Evolutionary conservation across 306 rosid genomes (phyloP).

Genomic region (Urtica urens): DNA sequence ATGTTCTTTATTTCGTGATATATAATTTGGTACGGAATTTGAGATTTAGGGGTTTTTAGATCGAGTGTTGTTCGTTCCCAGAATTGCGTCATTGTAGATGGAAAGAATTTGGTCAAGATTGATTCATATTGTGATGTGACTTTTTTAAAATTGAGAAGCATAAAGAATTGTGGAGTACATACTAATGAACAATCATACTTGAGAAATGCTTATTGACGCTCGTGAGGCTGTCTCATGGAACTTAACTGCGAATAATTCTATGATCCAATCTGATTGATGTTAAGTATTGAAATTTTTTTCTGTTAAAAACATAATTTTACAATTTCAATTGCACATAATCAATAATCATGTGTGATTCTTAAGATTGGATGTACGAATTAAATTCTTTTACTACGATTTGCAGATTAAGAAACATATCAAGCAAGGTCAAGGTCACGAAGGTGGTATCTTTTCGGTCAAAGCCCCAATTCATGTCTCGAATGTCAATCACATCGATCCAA

Average conservation of each 20-base stretch:
- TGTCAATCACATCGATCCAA: constrained; percentile 78
- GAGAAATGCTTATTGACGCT: no score
- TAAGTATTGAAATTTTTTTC: no score
- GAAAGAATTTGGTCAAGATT: constrained; percentile 74
- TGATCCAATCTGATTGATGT: no score
- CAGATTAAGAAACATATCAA: constrained; percentile 90
- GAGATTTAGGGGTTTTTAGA: no score
- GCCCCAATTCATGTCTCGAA: constrained; percentile 89
- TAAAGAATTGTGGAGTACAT: background rate
- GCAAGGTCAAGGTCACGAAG: constrained; percentile 97
- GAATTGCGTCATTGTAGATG: constrained; percentile 88
- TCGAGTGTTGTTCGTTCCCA: constrained; percentile 82
- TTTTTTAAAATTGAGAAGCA: background rate
- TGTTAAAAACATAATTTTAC: background rate
- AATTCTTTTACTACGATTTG: background rate
- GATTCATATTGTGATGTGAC: background rate
- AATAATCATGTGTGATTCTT: background rate
- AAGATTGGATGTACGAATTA: background rate
- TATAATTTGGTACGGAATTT: no score
- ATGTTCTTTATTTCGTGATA: no score
- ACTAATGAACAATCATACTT: background rate
- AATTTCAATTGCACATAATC: background rate
- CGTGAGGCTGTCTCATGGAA: no score
- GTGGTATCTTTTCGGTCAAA: constrained; percentile 87
- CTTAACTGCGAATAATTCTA: no score